Evolutionary conservation across 164 flowering plant species (phyloP).

Genomic region (Magnolia sinica): DNA sequence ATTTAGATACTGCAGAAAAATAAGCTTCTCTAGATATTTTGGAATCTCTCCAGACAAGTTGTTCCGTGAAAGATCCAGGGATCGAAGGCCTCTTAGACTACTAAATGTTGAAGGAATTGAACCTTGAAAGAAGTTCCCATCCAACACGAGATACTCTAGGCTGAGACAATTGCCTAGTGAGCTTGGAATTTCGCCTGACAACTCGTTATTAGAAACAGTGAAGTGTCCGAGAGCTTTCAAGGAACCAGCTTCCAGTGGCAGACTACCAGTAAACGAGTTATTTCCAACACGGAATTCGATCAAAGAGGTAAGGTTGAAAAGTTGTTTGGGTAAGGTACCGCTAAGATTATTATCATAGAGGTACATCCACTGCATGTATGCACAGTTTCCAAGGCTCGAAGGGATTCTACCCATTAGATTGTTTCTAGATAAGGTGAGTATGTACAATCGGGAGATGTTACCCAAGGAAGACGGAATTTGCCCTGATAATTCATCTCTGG

Average conservation of each 20-base stretch:
- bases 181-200: constrained; percentile 14
- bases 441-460: not conserved
- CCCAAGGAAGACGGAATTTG: too few relatives aligned
- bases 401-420: constrained; percentile 7
- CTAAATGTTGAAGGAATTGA: not conserved
- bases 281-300: constrained; percentile 2
- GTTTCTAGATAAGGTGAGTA: not conserved
- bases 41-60: too few relatives aligned
- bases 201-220: constrained; percentile 10
- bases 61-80: too few relatives aligned
- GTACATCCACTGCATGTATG: not conserved
- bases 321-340: constrained; percentile 16
- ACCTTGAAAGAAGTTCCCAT: constrained; percentile 10
- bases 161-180: constrained; percentile 18
- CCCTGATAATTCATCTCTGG: too few relatives aligned
- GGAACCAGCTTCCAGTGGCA: constrained; percentile 30
- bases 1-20: too few relatives aligned
- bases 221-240: constrained; percentile 10
- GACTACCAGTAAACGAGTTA: constrained; percentile 22
- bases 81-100: not conserved
- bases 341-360: constrained; percentile 11
- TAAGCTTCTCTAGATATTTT: too few relatives aligned
- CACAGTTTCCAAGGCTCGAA: constrained; percentile 6
- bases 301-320: constrained; percentile 6
- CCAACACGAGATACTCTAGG: constrained; percentile 6